Conservation (phyloP, 2,329 filamentous ascomycete species). For the Delphinella strobiligena region DNA sequence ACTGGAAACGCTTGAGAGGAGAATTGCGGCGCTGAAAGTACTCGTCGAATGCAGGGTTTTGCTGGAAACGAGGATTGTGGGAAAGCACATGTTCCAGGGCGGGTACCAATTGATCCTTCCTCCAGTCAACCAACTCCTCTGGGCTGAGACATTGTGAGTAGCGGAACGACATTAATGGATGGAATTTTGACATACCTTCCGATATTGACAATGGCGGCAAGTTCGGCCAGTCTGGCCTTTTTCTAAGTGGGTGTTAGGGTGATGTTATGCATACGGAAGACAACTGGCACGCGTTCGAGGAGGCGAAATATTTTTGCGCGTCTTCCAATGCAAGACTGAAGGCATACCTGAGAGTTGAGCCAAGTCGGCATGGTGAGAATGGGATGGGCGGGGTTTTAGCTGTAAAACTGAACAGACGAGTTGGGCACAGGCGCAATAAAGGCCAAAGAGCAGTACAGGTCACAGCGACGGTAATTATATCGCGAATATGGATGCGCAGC, state of each 20-base stretch:
- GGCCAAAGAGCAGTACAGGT: too few species aligned
- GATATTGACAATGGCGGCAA: conserved; percentile 47
- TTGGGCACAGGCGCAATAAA: not conserved
- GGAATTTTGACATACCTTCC: conserved; percentile 3
- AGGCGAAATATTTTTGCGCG: too few species aligned
- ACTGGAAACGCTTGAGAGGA: conserved; percentile 32
- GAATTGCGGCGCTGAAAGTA: conserved; percentile 63
- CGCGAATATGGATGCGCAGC: not conserved
- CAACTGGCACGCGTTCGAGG: too few species aligned
- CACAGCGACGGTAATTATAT: too few species aligned
- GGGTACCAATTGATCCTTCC: conserved; percentile 65
- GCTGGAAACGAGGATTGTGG: conserved; percentile 53
- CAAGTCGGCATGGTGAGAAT: not conserved
- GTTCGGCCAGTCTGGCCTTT: conserved; percentile 65
- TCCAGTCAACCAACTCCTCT: not conserved
- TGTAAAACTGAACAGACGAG: not conserved
- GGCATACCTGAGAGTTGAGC: conserved; percentile 6
- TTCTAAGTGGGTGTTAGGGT: conserved; percentile 46
- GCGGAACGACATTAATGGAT: conserved; percentile 4
- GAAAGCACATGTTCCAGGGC: conserved; percentile 63
- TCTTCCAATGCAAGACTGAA: too few species aligned
- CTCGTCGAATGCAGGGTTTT: conserved; percentile 53
- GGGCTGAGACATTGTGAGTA: not conserved
- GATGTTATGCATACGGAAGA: too few species aligned
- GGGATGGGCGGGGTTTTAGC: not conserved